These are phyloP conservation scores for Paracorniculantispora psalliotae DNA, from an alignment of 2,329 filamentous ascomycete genomes.

Conservation along the genomic window DNA sequence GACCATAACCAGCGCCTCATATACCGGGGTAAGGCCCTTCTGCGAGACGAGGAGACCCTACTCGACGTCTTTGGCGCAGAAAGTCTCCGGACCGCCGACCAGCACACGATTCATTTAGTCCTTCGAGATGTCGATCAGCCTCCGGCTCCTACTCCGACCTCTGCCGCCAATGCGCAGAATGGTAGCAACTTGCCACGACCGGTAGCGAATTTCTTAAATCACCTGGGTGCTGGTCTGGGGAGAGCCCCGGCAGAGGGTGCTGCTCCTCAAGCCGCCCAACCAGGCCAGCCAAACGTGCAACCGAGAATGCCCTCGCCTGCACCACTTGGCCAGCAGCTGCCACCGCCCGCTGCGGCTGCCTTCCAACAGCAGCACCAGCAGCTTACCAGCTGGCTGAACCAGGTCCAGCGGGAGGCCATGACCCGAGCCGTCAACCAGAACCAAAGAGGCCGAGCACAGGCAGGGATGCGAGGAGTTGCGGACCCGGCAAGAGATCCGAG, in stretches of 20 bases:
- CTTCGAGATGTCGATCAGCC: slow-evolving; percentile 33
- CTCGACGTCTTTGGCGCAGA: slow-evolving; percentile 52
- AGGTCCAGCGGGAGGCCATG: slow-evolving; percentile 43
- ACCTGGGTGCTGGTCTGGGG: neutral
- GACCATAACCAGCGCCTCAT: slow-evolving; percentile 57
- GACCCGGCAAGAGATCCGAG: slow-evolving; percentile 24
- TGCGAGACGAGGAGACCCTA: slow-evolving; percentile 51
- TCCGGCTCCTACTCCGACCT: slow-evolving; percentile 24
- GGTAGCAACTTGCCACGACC: slow-evolving; percentile 11
- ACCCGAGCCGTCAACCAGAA: slow-evolving; percentile 39
- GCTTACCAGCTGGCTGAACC: slow-evolving; percentile 41
- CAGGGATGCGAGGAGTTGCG: slow-evolving; percentile 37
- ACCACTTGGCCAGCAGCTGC: slow-evolving; percentile 14
- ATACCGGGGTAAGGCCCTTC: slow-evolving; percentile 52
- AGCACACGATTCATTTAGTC: slow-evolving; percentile 51
- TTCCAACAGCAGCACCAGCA: slow-evolving; percentile 34
- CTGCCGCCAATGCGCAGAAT: slow-evolving; percentile 22
- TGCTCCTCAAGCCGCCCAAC: slow-evolving; percentile 17
- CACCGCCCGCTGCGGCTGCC: slow-evolving; percentile 18
- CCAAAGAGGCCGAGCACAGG: slow-evolving; percentile 36
- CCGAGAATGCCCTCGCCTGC: slow-evolving; percentile 9
- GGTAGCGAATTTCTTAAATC: neutral
- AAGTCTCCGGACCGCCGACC: slow-evolving; percentile 40
- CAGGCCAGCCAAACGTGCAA: slow-evolving; percentile 18
- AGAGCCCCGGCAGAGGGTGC: slow-evolving; percentile 15